phyloP scores from a whole-genome alignment of 1,284 basidiomycete species.

The Lignosus rhinocerotis region DNA sequence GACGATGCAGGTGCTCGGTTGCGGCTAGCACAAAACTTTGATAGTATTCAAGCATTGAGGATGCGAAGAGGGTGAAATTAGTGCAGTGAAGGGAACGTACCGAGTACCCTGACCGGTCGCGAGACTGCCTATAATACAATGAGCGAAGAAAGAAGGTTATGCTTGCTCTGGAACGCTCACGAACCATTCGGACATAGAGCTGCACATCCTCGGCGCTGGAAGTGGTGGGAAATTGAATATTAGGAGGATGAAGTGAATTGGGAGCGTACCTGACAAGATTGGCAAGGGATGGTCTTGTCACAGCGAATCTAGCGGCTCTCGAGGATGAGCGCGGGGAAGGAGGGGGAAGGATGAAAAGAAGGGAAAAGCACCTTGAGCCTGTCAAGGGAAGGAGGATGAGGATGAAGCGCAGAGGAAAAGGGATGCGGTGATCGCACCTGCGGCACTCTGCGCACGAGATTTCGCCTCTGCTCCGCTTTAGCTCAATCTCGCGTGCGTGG shows the following conservation, averaged over 20 bases:
- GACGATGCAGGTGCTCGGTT: slow-evolving; percentile 71
- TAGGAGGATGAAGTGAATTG: neutral
- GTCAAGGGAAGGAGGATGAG: slow-evolving; percentile 13
- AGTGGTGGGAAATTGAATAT: slow-evolving; percentile 1
- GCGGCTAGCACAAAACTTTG: slow-evolving; percentile 74
- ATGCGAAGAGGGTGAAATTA: neutral
- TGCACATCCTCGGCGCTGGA: slow-evolving; percentile 61
- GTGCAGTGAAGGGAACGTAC: slow-evolving; percentile 36
- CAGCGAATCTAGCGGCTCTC: slow-evolving; percentile 55
- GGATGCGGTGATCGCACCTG: slow-evolving; percentile 48
- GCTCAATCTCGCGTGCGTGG: slow-evolving; percentile 45
- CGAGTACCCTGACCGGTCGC: slow-evolving; percentile 66
- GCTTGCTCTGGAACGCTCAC: slow-evolving; percentile 7
- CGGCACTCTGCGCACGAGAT: slow-evolving; percentile 76
- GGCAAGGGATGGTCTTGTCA: slow-evolving; percentile 75
- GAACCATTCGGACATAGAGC: slow-evolving; percentile 72
- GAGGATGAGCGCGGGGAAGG: slow-evolving; percentile 7
- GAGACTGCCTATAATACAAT: slow-evolving; percentile 29
- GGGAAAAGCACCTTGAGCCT: slow-evolving; percentile 28
- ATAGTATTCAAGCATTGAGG: neutral
- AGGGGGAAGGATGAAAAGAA: neutral
- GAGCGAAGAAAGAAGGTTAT: neutral
- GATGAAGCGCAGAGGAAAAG: slow-evolving; percentile 9
- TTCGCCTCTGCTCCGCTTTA: slow-evolving; percentile 69
- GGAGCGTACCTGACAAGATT: slow-evolving; percentile 57